Base-by-base conservation (phyloP, 495 filamentous ascomycete species). In the Hypomontagnella submonticulosa region DNA sequence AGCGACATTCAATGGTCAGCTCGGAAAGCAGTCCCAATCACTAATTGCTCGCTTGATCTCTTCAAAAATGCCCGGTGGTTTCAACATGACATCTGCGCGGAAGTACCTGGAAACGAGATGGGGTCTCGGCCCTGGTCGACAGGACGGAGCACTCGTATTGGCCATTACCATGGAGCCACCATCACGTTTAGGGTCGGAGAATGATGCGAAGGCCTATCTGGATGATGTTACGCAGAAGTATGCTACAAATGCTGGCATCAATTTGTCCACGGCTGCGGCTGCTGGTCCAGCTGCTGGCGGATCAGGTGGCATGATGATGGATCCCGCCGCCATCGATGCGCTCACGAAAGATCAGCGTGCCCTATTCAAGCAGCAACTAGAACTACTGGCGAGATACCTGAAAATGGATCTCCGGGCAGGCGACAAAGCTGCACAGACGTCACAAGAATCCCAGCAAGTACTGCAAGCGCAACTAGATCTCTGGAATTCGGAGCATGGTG, bases 11-110 rank as follows among this genome's bases (percentile, higher is more conserved):
- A 95, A 97, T 76, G 95, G 95, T 49, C 93, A 97, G 79, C 87
- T 98, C 48, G 95, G 95, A 67, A 98, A 99, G 79, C 95, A 98
- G 56, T 94, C 95, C 0, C 92, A 92, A 27, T 96, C 95, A 3
- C 87, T 98, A 52, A 89, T 98, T 71, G 94, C 96, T 30, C 88
- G 94, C 61, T 81, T 97, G 73, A 93, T 99, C 23, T 97, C 96
- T 3, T 97, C 95, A 4, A 99, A 99, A 77, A 98, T 99, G 95
- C 96, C 95, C 32, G 96, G 93, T 72, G 95, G 95, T 47, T 99
- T 98, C 84, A 99, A 98, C 74, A 98, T 98, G 73, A 97, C 94
- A 67, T 83, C 89, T 1, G 92, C 95, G 10, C 85, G 94, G 47
- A 98, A 99, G 80, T 95, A 98, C 69, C 76, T 99, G 18, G 92